Base-by-base conservation (phyloP, 495 filamentous ascomycete species). In the Eremomyces bilateralis region DNA sequence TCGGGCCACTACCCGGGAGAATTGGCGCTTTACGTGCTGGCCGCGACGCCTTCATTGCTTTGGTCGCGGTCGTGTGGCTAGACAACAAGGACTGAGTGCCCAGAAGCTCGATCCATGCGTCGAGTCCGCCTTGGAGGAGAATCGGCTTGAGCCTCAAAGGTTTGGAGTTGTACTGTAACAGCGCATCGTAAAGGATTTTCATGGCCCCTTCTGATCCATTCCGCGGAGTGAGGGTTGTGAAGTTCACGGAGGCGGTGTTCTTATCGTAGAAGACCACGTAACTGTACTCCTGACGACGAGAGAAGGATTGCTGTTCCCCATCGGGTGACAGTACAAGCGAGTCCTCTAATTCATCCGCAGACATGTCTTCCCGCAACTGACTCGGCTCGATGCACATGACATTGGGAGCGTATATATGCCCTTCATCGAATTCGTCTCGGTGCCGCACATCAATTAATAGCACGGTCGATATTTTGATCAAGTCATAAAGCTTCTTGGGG, bases 361-460 rank as follows among this genome's bases (percentile, higher is more conserved):
- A 92, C 29, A 91, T 76, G 29, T 81, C 74, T 25, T 67, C 61
- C 34, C 75, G 66, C 38, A 80, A 50, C 11, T 66, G 66, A 25
- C 83, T 68, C n/a, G 85, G 81, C 45, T 99, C 88, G 33, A 95
- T 64, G 53, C 85, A 95, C 29, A 95, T 77, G 21, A 84, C 75
- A 5, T 67, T 76, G 34, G 69, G 67, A 5, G 73, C 70, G 57
- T 70, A 73, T 28, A 99, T 80, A 45, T 99, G 90, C 1, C 88
- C 88, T 24, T 66, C 58, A 42, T 94, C 82, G 48, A 76, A 99
- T 21, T 78, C 65, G 27, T 79, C 73, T 21, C 88, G 76, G 40
- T 63, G 58, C 17, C 90, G 71, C 31, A 94, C 71, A 57, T 95
- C 88, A 42, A 99, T 77, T 13, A 95, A 40, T 1, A 99, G 55